phyloP scores from a whole-genome alignment of 805 yeast genomes.

The Kluyveromyces lactis region DNA sequence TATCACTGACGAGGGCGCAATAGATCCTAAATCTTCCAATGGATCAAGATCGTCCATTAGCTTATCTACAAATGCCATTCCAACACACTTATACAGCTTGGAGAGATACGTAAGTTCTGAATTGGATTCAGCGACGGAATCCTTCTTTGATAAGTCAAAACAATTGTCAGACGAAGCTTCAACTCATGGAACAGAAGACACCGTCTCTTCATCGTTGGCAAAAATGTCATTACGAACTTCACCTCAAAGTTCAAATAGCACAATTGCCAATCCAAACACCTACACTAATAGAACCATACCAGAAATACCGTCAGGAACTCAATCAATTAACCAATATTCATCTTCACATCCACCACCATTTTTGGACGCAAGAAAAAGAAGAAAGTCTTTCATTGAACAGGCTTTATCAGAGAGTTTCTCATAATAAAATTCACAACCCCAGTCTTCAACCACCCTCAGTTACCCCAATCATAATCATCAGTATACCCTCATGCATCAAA shows the following conservation, averaged over 20 bases:
- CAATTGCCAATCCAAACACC: neutral
- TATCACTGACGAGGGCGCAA: neutral
- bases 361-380: slow-evolving; percentile 8
- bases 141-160: slow-evolving; percentile 4
- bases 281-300: neutral
- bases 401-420: slow-evolving; percentile 17
- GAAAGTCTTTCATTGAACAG: slow-evolving; percentile 17
- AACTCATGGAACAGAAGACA: neutral
- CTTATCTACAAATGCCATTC: slow-evolving; percentile 11
- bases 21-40: neutral
- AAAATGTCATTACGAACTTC: neutral
- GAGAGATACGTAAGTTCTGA: slow-evolving; percentile 24
- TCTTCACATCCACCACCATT: neutral
- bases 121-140: slow-evolving; percentile 14
- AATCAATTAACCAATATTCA: neutral
- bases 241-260: neutral
- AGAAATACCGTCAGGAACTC: too few relatives aligned
- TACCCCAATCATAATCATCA: too few relatives aligned
- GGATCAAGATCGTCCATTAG: slow-evolving; percentile 14
- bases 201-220: slow-evolving; percentile 1
- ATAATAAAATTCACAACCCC: neutral
- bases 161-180: neutral
- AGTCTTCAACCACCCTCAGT: too few relatives aligned
- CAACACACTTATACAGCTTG: slow-evolving; percentile 23
- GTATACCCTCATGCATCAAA: too few relatives aligned